Base-by-base conservation (phyloP, 2,329 filamentous ascomycete species). In the Fusarium piperis region DNA sequence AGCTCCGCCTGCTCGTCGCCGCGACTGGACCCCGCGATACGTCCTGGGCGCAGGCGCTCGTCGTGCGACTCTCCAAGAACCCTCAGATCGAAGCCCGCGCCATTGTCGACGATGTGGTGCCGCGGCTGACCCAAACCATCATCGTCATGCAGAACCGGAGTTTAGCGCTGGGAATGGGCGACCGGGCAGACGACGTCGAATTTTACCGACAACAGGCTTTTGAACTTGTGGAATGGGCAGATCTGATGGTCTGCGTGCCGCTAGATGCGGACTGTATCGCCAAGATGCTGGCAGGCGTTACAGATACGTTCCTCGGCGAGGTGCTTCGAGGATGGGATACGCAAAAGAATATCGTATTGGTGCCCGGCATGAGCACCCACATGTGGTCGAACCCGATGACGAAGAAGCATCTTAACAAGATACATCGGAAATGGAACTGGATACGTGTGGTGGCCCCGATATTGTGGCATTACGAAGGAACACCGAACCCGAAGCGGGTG, bases 351-450 rank as follows among this genome's bases (percentile, higher is more conserved):
- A 92, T 97, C 32, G 83, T 97, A 55, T 84, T 98, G 64, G 91
- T 97, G 8, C 94, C 95, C 0, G 94, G 93, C 71, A 97, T 98
- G 94, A 95, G 93, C 35, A 90, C 90, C 1, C 88, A 93, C 67
- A 94, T 95, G 90, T 97, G 94, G 94, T 91, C 95, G 78, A 94
- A 96, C 76, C 94, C 94, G 3, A 91, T 95, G 83, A 97, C 94
- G 16, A 93, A 93, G 83, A 92, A 94, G 76, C 94, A 97, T 78
- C 87, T 97, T 67, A 92, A 89, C 81, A 96, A 97, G 81, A 89
- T 97, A 44, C 88, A 91, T 71, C 86, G 90, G 70, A 95, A 94
- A 79, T 97, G 94, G 94, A 91, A 91, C 59, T 97, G 94, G 94
- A 89, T 97, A 59, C 89, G 92, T 68, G 90, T 96, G 46, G 87